Conservation (phyloP, 2,329 filamentous ascomycete genomes). For the Fusarium agapanthi region DNA sequence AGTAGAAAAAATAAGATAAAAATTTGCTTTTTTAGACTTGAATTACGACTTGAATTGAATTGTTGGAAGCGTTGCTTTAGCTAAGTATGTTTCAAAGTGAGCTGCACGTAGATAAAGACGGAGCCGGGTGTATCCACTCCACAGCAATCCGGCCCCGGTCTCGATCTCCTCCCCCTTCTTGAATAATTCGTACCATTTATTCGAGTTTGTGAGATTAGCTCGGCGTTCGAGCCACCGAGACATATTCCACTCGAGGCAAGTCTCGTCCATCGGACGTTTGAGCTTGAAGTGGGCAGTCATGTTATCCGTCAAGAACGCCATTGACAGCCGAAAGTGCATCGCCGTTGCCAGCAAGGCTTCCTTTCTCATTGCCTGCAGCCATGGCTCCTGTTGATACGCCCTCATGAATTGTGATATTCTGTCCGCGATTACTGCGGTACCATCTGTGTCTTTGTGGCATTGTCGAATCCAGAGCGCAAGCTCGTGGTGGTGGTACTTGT, state of each 20-base stretch:
- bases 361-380: rapidly evolving
- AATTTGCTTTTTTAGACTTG: too few relatives aligned
- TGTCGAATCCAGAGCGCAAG: background rate
- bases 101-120: background rate
- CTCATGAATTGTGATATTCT: too few relatives aligned
- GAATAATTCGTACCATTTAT: background rate
- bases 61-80: background rate
- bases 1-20: too few relatives aligned
- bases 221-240: background rate
- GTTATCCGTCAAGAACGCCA: background rate
- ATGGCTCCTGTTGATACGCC: rapidly evolving
- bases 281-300: background rate
- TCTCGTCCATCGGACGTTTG: background rate
- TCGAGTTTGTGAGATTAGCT: background rate
- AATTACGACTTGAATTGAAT: too few relatives aligned
- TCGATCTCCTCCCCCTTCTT: background rate
- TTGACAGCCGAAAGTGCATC: background rate
- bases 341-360: background rate
- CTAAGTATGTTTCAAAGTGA: background rate
- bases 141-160: too few relatives aligned
- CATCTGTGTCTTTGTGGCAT: background rate
- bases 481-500: background rate
- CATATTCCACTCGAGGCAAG: background rate
- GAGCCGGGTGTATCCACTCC: background rate
- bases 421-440: background rate